Percentiles rank a stretch among this genome's conserved stretches.
phyloP scores from a whole-genome alignment of 2,329 filamentous ascomycete species.

The Fusarium sp. region DNA sequence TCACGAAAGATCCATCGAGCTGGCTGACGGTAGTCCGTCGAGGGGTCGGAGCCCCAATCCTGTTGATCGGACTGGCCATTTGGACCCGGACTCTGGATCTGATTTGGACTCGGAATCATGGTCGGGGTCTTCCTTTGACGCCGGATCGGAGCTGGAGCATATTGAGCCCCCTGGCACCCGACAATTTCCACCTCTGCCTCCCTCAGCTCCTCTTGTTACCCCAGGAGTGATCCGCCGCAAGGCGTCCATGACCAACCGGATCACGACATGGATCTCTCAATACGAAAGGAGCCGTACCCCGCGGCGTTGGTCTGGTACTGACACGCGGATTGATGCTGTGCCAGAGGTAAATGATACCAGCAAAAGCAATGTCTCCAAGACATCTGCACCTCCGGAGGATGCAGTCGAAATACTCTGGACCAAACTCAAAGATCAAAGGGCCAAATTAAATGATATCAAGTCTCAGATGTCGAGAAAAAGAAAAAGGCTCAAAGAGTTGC shows the following conservation, averaged over 20 bases:
- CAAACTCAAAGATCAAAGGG: constrained; percentile 50
- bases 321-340: constrained; percentile 4
- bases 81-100: constrained; percentile 24
- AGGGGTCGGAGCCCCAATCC: not conserved
- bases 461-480: constrained; percentile 49
- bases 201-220: constrained; percentile 39
- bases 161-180: constrained; percentile 46
- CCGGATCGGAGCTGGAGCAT: constrained; percentile 45
- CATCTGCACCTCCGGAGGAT: constrained; percentile 43
- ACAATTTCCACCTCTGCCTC: constrained; percentile 48
- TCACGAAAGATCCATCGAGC: constrained; percentile 4
- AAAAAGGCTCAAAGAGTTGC: constrained; percentile 46
- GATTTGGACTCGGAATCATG: constrained; percentile 33
- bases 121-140: constrained; percentile 34
- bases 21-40: not conserved
- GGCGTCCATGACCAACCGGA: constrained; percentile 47
- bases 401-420: constrained; percentile 52
- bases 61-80: not conserved
- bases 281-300: constrained; percentile 46
- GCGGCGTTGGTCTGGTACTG: constrained; percentile 25
- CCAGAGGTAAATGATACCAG: constrained; percentile 19
- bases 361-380: constrained; percentile 20
- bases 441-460: constrained; percentile 45
- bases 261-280: constrained; percentile 50
- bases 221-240: constrained; percentile 40